Base-by-base conservation (phyloP, 257 asterid genomes). In the Scutellaria barbata region DNA sequence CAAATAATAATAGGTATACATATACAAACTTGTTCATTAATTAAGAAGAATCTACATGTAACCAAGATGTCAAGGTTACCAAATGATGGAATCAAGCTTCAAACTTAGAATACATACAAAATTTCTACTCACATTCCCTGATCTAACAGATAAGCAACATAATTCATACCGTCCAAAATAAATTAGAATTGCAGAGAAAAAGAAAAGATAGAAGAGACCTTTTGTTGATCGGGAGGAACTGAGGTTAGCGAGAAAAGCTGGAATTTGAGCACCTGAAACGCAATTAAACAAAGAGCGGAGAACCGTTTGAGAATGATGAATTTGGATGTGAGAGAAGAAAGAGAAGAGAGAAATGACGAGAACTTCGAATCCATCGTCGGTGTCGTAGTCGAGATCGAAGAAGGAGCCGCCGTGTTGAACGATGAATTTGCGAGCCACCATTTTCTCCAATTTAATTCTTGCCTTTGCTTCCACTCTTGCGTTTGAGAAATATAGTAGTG, bases 221-320 rank as follows among this genome's bases (percentile, higher is more conserved):
- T 89, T 73, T 93, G 98, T 45, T 87, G 90, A 75, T 89, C 96
- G 13, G 98, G 98, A 75, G 94, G 95, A 54, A 93, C 69, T 16
- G 89, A 89, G 47, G 98, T 90, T 69, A 93, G 88, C 51, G 97
- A 93, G 86, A 89, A 93, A 22, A 93, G 87, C 90, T 93, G 97
- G 83, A 86, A 87, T 58, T 93, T 78, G 79, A 93, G 83, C 47
- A 90, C 96, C 97, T 90, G 90, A 40, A 82, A 77, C 53, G 72
- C 74, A 63, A 68, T 54, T 10, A 35, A 39, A 64, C 66, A 43
- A 43, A 68, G 48, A 77, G 9, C 11, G 30, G 71, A 35, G 8
- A 72, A 76, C 22, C 48, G 63, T 62, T 37, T 75, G 78, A 67
- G 62, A 69, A 33, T 16, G 65, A 11, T n/a, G 79, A 53, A 45